These are phyloP conservation scores for Ananas comosus DNA, from an alignment of 176 grass and related monocot genomes.

Conservation along the genomic window DNA sequence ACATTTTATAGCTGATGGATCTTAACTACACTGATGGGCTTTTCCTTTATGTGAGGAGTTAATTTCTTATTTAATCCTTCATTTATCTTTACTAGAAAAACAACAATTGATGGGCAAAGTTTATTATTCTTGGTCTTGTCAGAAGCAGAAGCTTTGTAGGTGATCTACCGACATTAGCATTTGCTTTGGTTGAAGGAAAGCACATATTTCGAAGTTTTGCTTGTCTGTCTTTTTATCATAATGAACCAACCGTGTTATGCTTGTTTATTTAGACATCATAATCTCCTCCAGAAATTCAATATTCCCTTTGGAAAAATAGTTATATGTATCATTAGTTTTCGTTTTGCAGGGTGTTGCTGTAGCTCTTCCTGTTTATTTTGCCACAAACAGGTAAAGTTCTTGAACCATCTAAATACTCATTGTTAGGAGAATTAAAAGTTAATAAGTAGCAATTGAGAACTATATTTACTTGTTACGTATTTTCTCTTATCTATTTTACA, in stretches of 20 bases:
- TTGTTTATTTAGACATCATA: neutral
- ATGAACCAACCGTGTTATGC: no score
- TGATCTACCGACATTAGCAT: no score
- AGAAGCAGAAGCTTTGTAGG: no score
- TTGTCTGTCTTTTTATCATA: no score
- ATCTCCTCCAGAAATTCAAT: neutral
- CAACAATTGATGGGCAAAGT: neutral
- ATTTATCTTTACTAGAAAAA: neutral
- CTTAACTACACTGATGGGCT: neutral
- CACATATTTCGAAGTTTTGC: no score
- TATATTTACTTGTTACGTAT: no score
- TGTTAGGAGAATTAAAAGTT: neutral
- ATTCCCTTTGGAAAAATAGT: neutral
- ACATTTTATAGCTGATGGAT: neutral
- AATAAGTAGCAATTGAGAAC: neutral
- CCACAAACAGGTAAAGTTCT: constrained; percentile 71
- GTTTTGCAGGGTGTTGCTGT: constrained; percentile 83
- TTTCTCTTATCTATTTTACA: no score
- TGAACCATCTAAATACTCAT: neutral
- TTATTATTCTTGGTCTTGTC: no score
- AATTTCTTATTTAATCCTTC: neutral
- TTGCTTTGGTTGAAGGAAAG: no score
- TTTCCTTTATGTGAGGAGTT: neutral
- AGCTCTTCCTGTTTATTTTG: constrained; percentile 96
- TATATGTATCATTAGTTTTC: neutral